Conservation (phyloP, 768 basidiomycete genomes). For the Tremella mesenterica region DNA sequence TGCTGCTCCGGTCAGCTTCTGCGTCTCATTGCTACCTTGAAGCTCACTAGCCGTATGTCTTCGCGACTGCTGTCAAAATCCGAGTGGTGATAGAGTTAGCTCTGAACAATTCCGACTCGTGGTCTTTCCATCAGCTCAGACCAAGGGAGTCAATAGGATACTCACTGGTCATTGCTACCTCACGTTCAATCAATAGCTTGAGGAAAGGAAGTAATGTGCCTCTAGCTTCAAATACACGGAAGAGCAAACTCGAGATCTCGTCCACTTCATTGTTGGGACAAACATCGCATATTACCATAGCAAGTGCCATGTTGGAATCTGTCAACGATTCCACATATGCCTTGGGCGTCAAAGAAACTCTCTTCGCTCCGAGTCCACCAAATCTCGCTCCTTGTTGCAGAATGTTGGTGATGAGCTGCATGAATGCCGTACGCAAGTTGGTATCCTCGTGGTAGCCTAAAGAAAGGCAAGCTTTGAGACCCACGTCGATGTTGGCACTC, state of each 20-base stretch:
- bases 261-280: constrained; percentile 69
- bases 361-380: constrained; percentile 40
- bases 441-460: constrained; percentile 67
- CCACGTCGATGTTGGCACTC: constrained; percentile 73
- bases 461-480: constrained; percentile 76
- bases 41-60: constrained; percentile 67
- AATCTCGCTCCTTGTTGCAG: constrained; percentile 73
- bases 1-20: constrained; percentile 34
- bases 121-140: constrained; percentile 49
- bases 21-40: too few species aligned
- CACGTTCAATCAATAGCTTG: constrained; percentile 75
- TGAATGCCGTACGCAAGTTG: constrained; percentile 66
- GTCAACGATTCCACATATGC: constrained; percentile 16
- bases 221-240: constrained; percentile 76
- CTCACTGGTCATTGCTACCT: constrained; percentile 67
- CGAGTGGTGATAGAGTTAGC: constrained; percentile 80
- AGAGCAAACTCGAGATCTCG: constrained; percentile 65
- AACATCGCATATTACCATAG: constrained; percentile 76
- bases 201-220: constrained; percentile 63
- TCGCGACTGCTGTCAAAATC: constrained; percentile 75
- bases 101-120: constrained; percentile 73
- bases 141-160: not conserved
- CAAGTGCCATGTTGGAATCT: constrained; percentile 21
- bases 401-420: constrained; percentile 72
- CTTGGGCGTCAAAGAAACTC: constrained; percentile 5